Evolutionary conservation across 2,329 filamentous ascomycete species (phyloP).

Genomic region (Teratosphaeria zuluensis): DNA sequence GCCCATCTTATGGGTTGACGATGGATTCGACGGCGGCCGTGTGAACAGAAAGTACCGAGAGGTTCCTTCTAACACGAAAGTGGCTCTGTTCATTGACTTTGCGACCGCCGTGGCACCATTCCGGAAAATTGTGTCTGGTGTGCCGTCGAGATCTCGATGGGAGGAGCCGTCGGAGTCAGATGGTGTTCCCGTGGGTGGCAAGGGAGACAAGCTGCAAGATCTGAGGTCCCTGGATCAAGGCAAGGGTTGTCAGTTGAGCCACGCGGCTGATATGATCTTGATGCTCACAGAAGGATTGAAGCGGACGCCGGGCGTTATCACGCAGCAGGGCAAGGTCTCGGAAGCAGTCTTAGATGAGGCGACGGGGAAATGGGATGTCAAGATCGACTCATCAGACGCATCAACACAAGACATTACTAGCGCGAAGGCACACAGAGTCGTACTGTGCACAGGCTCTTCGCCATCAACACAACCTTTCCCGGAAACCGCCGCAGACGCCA

Average conservation of each 20-base stretch:
- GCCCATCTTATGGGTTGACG: constrained; percentile 51
- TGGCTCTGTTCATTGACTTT: constrained; percentile 49
- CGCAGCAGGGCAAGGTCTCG: constrained; percentile 30
- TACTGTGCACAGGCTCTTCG: constrained; percentile 51
- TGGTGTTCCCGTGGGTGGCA: constrained; percentile 12
- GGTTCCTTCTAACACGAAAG: constrained; percentile 56
- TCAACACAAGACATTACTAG: constrained; percentile 12
- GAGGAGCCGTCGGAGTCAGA: constrained; percentile 20
- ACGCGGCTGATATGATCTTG: constrained; percentile 48
- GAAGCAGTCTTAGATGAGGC: constrained; percentile 31
- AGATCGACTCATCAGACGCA: constrained; percentile 12
- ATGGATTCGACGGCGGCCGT: constrained; percentile 39
- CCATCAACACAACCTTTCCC: constrained; percentile 39
- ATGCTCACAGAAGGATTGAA: constrained; percentile 39
- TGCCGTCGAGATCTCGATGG: constrained; percentile 26
- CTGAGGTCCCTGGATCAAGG: constrained; percentile 46
- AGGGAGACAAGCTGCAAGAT: constrained; percentile 45
- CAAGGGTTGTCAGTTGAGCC: constrained; percentile 46
- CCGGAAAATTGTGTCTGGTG: constrained; percentile 39
- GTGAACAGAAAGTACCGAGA: constrained; percentile 46
- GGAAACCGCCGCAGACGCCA: constrained; percentile 28
- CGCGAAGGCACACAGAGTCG: constrained; percentile 31
- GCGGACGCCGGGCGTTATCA: constrained; percentile 30
- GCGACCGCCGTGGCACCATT: constrained; percentile 46
- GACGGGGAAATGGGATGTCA: constrained; percentile 29